Evolutionary conservation across 1,139 yeast genomes (phyloP), one percentile per base, ranked within the genome.

Genomic region (Scheffersomyces quercinus): DNA sequence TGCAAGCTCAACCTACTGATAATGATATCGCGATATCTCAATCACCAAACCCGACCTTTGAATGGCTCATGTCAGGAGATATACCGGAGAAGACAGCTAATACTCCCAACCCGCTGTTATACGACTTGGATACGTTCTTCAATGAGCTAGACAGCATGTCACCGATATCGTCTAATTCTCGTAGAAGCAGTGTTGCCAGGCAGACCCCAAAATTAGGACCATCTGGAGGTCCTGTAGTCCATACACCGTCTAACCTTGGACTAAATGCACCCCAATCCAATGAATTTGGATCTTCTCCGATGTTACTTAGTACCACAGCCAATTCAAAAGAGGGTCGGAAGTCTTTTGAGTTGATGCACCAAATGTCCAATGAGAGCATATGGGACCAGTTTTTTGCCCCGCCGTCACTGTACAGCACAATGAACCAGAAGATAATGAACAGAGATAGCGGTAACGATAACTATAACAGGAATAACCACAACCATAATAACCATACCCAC

Each of bases 361-460:
- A 82, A 54, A 77, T 83, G 38, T 88, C 91, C 1, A 73, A 80
- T 24, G 88, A 85, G 37, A 74, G 85, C 30, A 82, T 85, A 38
- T 86, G 93, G 93, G 91, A 83, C 51, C 90, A 85, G 54, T 84
- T 82, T 51, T 84, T 85, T 56, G 75, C 81, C 2, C 60, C 64
- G 12, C 39, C 37, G 28, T 33, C 39, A 16, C 29, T 36, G 11
- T 36, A 29, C 35, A 24, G n/a, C 37, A 12, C 8, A 4, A 13
- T 31, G 34, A 31, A 31, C 20, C 34, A 31, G 16, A 31, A 13
- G 14, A 3, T 31, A 9, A 8, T 30, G 34, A 14, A 31, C 34
- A 14, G 16, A 14, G 34, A 31, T 6, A 31, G 13, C 16, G 13
- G 33, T 5, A 30, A 30, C 15, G 12, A 13, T 13, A n/a, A n/a